Evolutionary conservation across 805 yeast species (phyloP).

Genomic region (Huiozyma naganishii): DNA sequence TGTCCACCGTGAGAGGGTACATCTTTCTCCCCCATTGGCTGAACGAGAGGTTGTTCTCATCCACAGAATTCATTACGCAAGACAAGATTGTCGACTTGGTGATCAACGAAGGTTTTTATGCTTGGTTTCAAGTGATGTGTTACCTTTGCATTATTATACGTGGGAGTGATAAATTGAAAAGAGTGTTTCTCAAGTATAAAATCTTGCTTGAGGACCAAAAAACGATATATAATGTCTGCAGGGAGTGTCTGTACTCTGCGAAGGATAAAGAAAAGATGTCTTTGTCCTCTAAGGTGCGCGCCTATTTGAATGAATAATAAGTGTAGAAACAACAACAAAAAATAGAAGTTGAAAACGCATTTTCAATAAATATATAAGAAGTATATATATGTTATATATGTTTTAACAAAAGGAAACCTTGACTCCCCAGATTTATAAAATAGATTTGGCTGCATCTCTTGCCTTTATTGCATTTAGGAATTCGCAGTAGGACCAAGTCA

Average conservation of each 20-base stretch:
- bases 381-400: background rate
- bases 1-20: conserved; percentile 13
- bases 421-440: background rate
- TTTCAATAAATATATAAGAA: background rate
- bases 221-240: conserved; percentile 15
- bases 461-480: conserved; percentile 59
- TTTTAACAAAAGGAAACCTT: background rate
- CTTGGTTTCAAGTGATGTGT: conserved; percentile 53
- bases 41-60: conserved; percentile 7
- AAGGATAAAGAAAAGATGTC: background rate
- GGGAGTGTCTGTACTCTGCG: conserved; percentile 4
- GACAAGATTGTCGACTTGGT: conserved; percentile 51
- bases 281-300: background rate
- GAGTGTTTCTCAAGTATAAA: conserved; percentile 22
- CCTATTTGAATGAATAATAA: too few species aligned
- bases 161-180: conserved; percentile 22
- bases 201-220: conserved; percentile 18
- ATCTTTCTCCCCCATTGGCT: conserved; percentile 14
- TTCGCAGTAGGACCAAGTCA: conserved; percentile 88
- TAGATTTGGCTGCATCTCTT: conserved; percentile 32
- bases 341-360: background rate
- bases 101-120: conserved; percentile 61
- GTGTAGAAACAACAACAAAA: background rate
- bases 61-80: conserved; percentile 40
- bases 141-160: conserved; percentile 51